Percentiles rank a stretch among this genome's conserved stretches.
Evolutionary conservation across 768 basidiomycete species (phyloP).

Genomic region (Sarcomyxa edulis): DNA sequence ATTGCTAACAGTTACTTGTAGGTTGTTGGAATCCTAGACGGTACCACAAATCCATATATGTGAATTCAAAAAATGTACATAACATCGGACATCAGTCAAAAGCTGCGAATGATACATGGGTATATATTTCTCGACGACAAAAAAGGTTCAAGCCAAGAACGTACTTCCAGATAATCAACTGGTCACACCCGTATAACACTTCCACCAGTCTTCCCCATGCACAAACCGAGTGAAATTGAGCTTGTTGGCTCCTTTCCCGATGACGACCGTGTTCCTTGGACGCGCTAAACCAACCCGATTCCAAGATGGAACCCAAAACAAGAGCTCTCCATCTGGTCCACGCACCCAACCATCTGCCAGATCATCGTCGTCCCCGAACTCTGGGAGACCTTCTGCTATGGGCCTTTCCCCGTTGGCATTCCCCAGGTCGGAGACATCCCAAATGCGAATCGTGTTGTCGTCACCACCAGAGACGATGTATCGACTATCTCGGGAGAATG

Average conservation of each 20-base stretch:
- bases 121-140: too few species aligned
- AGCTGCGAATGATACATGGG: too few species aligned
- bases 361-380: neutral
- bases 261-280: constrained; percentile 4
- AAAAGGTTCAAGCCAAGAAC: too few species aligned
- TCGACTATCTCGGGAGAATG: constrained; percentile 46
- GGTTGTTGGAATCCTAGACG: too few species aligned
- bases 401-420: constrained; percentile 2
- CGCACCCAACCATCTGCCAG: constrained; percentile 2
- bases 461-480: constrained; percentile 44
- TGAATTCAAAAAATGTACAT: too few species aligned
- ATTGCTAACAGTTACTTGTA: too few species aligned
- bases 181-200: too few species aligned
- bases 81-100: too few species aligned
- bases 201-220: neutral
- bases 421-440: constrained; percentile 3
- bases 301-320: constrained; percentile 7
- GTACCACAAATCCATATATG: too few species aligned
- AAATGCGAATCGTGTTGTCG: constrained; percentile 43
- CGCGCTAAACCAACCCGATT: constrained; percentile 4
- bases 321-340: neutral
- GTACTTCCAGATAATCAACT: too few species aligned
- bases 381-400: neutral
- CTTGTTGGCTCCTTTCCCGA: neutral
- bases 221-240: constrained; percentile 3